phyloP scores from a whole-genome alignment of 345 rosid species.

The Mangifera indica region DNA sequence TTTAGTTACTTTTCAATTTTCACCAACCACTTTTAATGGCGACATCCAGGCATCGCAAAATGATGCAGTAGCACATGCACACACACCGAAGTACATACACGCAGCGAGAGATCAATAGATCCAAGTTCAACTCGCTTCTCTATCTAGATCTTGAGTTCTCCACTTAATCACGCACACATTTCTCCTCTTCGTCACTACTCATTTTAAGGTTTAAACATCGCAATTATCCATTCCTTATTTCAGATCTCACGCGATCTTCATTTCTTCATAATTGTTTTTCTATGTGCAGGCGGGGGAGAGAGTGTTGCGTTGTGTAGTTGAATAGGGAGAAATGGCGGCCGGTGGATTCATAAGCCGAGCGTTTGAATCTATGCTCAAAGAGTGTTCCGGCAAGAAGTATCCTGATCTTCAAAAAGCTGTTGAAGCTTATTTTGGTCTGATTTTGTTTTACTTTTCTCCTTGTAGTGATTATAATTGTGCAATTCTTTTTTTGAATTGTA shows the following conservation, averaged over 20 bases:
- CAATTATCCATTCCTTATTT: not conserved
- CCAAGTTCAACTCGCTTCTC: not conserved
- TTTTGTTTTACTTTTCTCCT: slow-evolving; percentile 10
- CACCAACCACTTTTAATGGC: not conserved
- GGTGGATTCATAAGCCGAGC: slow-evolving; percentile 94
- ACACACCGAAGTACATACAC: not conserved
- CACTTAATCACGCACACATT: not conserved
- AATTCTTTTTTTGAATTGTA: not conserved
- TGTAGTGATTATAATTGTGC: not conserved
- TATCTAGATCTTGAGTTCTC: slow-evolving; percentile 5
- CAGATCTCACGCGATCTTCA: slow-evolving; percentile 6
- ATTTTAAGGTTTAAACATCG: not conserved
- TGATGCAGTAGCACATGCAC: slow-evolving; percentile 6
- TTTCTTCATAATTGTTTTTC: not conserved
- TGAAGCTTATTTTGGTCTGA: slow-evolving; percentile 71
- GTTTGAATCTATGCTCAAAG: slow-evolving; percentile 94
- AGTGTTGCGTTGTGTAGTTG: not conserved
- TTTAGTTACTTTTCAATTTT: not conserved
- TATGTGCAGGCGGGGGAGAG: not conserved
- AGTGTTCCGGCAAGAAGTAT: slow-evolving; percentile 73
- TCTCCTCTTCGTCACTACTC: not conserved
- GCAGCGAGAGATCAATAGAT: not conserved
- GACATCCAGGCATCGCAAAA: not conserved
- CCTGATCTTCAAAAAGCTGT: slow-evolving; percentile 89
- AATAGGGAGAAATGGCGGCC: slow-evolving; percentile 54